phyloP scores from a whole-genome alignment of 331 rosid genomes.

The Cydonia oblonga region DNA sequence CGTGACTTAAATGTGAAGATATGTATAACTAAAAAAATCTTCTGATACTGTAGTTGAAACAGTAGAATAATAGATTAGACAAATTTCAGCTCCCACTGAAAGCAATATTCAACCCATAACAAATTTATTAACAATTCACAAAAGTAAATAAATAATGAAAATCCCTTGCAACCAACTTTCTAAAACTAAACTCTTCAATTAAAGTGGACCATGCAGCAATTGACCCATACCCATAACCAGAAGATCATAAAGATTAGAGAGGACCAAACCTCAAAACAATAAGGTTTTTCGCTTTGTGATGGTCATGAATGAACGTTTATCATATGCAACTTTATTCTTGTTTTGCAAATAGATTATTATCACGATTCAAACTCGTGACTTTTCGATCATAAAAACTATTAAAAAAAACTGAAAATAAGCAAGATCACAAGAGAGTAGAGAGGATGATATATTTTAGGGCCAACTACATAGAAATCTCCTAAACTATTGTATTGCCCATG shows the following conservation, averaged over 20 bases:
- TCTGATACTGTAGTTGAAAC: not conserved
- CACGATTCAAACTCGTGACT: too few species aligned
- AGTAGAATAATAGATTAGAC: not conserved
- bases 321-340: too few species aligned
- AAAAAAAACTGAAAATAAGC: too few species aligned
- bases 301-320: too few species aligned
- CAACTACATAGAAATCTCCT: too few species aligned
- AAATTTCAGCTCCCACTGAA: not conserved
- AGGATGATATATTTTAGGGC: too few species aligned
- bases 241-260: not conserved
- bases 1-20: not conserved
- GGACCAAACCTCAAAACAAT: too few species aligned
- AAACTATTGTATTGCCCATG: too few species aligned
- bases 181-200: not conserved
- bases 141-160: not conserved
- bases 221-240: not conserved
- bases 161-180: not conserved
- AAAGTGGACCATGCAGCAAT: not conserved
- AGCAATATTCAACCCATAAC: not conserved
- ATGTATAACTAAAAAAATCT: not conserved
- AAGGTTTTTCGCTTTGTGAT: too few species aligned
- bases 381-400: not conserved
- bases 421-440: too few species aligned
- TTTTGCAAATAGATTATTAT: too few species aligned
- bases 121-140: not conserved